phyloP scores from a whole-genome alignment of 2,329 filamentous ascomycete genomes.

The Fusarium pininemorale region DNA sequence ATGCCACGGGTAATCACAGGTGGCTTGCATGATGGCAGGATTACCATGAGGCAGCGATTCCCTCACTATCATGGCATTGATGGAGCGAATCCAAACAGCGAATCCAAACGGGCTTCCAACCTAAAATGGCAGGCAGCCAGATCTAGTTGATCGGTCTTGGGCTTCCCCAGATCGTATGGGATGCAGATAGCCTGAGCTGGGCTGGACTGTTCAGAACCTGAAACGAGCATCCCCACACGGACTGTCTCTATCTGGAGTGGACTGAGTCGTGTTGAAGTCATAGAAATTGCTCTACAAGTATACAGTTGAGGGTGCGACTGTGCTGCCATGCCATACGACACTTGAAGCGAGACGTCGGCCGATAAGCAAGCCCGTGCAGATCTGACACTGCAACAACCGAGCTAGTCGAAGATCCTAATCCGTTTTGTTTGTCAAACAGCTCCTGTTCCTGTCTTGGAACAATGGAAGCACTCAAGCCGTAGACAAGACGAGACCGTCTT shows the following conservation, averaged over 20 bases:
- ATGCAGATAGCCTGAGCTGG: constrained; percentile 9
- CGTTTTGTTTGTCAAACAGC: constrained; percentile 27
- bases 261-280: constrained; percentile 5
- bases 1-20: constrained; percentile 17
- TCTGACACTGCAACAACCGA: constrained; percentile 7
- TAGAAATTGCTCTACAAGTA: not conserved
- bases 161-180: constrained; percentile 26
- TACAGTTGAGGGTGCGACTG: not conserved
- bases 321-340: constrained; percentile 11
- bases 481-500: constrained; percentile 5
- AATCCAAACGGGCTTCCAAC: constrained; percentile 19
- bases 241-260: not conserved
- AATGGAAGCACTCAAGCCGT: constrained; percentile 1
- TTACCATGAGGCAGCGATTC: constrained; percentile 25
- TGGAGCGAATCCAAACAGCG: constrained; percentile 17
- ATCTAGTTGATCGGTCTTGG: constrained; percentile 29
- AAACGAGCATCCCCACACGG: constrained; percentile 15
- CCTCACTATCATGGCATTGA: constrained; percentile 4
- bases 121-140: constrained; percentile 8
- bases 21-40: constrained; percentile 22
- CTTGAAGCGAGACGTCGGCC: constrained; percentile 24
- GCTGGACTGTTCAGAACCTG: constrained; percentile 7
- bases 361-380: constrained; percentile 7
- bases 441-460: constrained; percentile 12
- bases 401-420: not conserved